Conservation (phyloP, 2,329 filamentous ascomycete genomes). For the Mycosphaerelloides madeirae region DNA sequence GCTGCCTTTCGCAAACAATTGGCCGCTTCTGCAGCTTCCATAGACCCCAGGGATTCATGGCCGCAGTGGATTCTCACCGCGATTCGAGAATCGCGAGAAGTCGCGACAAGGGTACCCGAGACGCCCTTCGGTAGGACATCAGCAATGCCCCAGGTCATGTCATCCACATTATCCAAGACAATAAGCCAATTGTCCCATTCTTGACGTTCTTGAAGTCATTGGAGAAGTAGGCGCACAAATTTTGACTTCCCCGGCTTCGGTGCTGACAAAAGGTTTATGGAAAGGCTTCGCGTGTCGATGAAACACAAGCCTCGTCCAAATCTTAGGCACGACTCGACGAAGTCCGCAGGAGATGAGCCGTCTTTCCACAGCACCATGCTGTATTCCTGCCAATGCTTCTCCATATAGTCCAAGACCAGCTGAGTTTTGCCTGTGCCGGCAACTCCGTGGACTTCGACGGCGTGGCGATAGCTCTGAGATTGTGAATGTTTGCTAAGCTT, state of each 20-base stretch:
- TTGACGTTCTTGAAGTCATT: background rate
- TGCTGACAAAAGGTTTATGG: background rate
- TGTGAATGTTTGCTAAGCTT: background rate
- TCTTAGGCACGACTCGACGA: background rate
- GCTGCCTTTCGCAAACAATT: background rate
- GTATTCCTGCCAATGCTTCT: background rate
- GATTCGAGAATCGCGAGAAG: background rate
- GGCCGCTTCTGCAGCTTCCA: background rate
- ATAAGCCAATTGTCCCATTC: background rate
- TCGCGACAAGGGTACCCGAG: background rate
- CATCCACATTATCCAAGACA: constrained; percentile 1
- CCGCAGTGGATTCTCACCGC: background rate
- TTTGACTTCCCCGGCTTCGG: background rate
- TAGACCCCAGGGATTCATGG: background rate
- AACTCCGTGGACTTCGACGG: background rate
- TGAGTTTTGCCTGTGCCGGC: constrained; percentile 1
- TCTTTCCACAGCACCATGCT: background rate
- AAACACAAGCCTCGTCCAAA: background rate
- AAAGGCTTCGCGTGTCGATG: background rate
- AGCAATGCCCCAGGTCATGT: background rate
- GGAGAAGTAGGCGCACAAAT: background rate
- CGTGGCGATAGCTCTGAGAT: background rate
- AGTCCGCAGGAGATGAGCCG: background rate
- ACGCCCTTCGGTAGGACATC: background rate
- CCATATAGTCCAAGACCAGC: constrained; percentile 1